Percentiles rank a stretch among this genome's conserved stretches.
Conservation (phyloP, 768 basidiomycete species). For the Chalciporus pseudorubinellus region DNA sequence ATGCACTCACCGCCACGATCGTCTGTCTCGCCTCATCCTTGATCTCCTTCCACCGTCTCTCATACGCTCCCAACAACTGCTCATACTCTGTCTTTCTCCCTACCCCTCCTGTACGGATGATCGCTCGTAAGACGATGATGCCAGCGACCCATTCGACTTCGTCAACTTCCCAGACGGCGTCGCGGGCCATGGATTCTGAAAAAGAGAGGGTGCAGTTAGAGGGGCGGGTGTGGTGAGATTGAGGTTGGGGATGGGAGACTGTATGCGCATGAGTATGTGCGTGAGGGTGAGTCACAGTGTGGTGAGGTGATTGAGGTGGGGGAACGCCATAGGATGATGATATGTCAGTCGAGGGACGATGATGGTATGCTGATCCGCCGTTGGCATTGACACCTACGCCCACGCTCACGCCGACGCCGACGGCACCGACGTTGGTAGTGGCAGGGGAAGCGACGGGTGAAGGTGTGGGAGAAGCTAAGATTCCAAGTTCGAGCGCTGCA, state of each 20-base stretch:
- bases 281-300: not conserved
- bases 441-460: not conserved
- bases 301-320: not conserved
- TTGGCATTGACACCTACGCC: constrained; percentile 1
- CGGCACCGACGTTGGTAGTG: not conserved
- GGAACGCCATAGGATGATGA: not conserved
- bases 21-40: constrained; percentile 64
- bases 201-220: constrained; percentile 23
- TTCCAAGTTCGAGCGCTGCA: constrained; percentile 57
- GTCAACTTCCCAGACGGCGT: constrained; percentile 63
- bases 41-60: constrained; percentile 69
- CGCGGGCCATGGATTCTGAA: constrained; percentile 60
- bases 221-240: not conserved
- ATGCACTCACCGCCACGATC: constrained; percentile 50
- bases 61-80: constrained; percentile 53
- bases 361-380: constrained; percentile 24
- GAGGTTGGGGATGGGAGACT: not conserved
- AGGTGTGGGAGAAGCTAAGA: constrained; percentile 28
- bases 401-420: not conserved
- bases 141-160: constrained; percentile 72
- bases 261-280: not conserved
- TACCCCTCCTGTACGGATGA: constrained; percentile 59
- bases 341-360: constrained; percentile 23
- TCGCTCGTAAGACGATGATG: constrained; percentile 53
- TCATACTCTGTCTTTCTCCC: constrained; percentile 52